Conservation (phyloP, 2,329 filamentous ascomycete genomes). For the Dactylellina drechsleri region DNA sequence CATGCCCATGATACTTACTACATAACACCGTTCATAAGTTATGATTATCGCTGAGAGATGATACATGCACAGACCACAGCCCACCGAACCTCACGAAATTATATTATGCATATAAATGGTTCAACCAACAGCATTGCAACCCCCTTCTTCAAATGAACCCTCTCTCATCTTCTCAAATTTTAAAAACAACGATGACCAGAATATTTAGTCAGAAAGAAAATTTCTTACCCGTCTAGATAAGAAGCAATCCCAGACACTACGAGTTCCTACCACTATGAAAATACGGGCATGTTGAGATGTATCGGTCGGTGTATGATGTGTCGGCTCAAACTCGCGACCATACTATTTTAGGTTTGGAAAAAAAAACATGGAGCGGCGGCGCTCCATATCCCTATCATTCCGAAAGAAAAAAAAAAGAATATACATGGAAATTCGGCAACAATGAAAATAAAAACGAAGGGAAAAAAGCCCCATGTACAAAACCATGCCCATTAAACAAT, state of each 20-base stretch:
- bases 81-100: constrained; percentile 3
- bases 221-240: no score
- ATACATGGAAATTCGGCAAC: constrained; percentile 51
- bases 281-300: constrained; percentile 2
- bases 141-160: constrained; percentile 1
- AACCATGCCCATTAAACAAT: constrained; percentile 55
- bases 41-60: neutral
- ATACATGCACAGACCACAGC: constrained; percentile 14
- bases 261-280: constrained; percentile 21
- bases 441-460: constrained; percentile 1
- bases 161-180: neutral
- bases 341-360: constrained; percentile 31
- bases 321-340: constrained; percentile 10
- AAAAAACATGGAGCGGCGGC: constrained; percentile 39
- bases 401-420: constrained; percentile 40
- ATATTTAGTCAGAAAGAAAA: neutral
- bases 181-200: neutral
- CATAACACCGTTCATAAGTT: no score
- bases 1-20: no score
- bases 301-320: constrained; percentile 2
- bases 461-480: constrained; percentile 41
- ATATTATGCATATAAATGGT: neutral
- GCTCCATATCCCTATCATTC: constrained; percentile 50
- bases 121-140: no score
- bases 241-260: constrained; percentile 15